Evolutionary conservation across 306 rosid species (phyloP).

Genomic region (Corylus heterophylla): DNA sequence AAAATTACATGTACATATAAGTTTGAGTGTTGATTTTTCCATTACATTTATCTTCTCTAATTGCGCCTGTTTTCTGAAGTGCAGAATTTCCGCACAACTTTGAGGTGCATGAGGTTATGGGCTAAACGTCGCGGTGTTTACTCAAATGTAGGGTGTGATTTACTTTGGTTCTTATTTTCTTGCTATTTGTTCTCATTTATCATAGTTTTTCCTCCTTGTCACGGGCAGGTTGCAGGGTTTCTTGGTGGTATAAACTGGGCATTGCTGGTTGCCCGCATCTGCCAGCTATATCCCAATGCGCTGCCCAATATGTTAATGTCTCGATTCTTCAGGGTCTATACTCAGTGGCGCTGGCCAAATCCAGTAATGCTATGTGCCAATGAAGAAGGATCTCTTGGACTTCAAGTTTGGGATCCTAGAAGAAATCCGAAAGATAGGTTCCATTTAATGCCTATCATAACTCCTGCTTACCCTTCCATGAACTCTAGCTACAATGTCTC

Average conservation of each 20-base stretch:
- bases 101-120: conserved; percentile 97
- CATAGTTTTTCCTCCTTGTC: conserved; percentile 30
- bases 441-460: conserved; percentile 96
- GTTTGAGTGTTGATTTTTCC: conserved; percentile 16
- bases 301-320: conserved; percentile 92
- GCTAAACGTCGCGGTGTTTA: conserved; percentile 96
- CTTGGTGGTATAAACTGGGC: conserved; percentile 99
- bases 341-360: conserved; percentile 99
- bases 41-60: conserved; percentile 22
- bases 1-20: neutral
- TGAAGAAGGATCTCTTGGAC: conserved; percentile 94
- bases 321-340: conserved; percentile 91
- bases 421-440: conserved; percentile 75
- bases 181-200: conserved; percentile 24
- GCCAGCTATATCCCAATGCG: conserved; percentile 97
- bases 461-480: conserved; percentile 99
- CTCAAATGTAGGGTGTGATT: conserved; percentile 70
- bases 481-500: conserved; percentile 98
- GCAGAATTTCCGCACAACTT: conserved; percentile 90
- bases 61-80: conserved; percentile 32
- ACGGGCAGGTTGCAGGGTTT: conserved; percentile 87
- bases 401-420: conserved; percentile 96
- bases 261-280: conserved; percentile 96
- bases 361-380: conserved; percentile 92
- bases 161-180: conserved; percentile 16